These are phyloP conservation scores for Pachysandra terminalis DNA, from an alignment of 164 flowering plant species.

Conservation along the genomic window DNA sequence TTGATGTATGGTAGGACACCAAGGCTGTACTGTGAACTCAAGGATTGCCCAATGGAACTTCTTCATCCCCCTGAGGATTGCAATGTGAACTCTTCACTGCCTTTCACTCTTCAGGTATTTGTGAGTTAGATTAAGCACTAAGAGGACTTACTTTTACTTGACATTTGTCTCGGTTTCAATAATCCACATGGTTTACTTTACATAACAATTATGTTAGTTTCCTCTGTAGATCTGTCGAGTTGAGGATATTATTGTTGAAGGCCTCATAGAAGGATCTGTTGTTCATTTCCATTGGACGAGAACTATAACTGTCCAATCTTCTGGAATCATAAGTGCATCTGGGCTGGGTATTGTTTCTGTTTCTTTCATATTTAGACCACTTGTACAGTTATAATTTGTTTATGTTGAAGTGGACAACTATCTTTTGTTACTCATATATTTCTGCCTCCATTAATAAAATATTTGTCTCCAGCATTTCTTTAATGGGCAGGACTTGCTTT, in stretches of 20 bases:
- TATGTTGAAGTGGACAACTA: background rate
- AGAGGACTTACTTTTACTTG: constrained; percentile 1
- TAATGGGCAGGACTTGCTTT: background rate
- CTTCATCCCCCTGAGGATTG: constrained; percentile 98
- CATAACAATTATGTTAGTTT: constrained; percentile 8
- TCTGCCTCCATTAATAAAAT: background rate
- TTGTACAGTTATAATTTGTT: background rate
- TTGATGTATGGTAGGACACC: constrained; percentile 49
- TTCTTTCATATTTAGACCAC: background rate
- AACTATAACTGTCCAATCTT: constrained; percentile 45
- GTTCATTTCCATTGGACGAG: constrained; percentile 91
- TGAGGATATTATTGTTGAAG: constrained; percentile 75
- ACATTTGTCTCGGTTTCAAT: constrained; percentile 7
- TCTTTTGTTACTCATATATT: background rate
- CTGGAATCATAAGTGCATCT: constrained; percentile 72
- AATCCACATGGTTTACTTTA: background rate
- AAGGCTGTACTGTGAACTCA: constrained; percentile 55
- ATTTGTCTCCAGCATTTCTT: constrained; percentile 6
- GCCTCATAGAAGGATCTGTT: constrained; percentile 74
- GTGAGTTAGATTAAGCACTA: background rate
- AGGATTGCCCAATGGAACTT: constrained; percentile 78
- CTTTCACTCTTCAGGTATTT: constrained; percentile 91
- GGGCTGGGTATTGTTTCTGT: constrained; percentile 55
- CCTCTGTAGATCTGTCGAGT: constrained; percentile 81
- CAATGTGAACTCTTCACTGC: constrained; percentile 81